Base-by-base conservation (phyloP, 805 yeast genomes). In the Candida boleticola region DNA sequence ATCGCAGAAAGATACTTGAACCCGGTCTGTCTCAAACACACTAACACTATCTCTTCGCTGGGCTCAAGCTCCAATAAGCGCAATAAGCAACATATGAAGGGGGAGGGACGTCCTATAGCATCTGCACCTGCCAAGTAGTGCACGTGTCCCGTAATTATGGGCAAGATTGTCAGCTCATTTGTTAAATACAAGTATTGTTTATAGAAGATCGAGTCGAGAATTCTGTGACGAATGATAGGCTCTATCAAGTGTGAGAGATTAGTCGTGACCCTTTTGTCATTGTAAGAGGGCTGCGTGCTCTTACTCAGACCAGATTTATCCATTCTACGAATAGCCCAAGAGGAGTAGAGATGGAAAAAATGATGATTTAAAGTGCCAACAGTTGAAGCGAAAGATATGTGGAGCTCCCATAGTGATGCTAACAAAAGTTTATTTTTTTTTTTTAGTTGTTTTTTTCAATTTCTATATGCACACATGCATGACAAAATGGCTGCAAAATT, bases 31-130 rank as follows among this genome's bases (percentile, higher is more conserved):
- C 59, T 59, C 10, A 84, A 62, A 47, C 77, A 73, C 41, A 80
- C 73, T 14, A 65, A 55, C 2, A 86, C 55, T 3, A 87, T 77
- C 3, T 79, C 85, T 9, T 55, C 53, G 1, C 73, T 52, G 0
- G 97, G 97, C 47, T 79, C 79, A 14, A 93, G 61, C 59, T 92
- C 95, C 3, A 90, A 68, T 44, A 92, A 58, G 48, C 92, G 80
- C 54, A 88, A 78, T 26, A 89, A 60, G 35, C 95, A 71, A 54
- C 95, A 82, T n/a, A 87, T 57, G 51, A 88, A 89, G 11, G 82
- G 83, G 14, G 85, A 69, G 0, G 95, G 93, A 46, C 79, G 62
- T 25, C 80, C 79, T 18, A 64, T 66, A 13, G 71, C 64, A 39
- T 75, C 77, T n/a, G 76, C 63, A 0, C 85, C 83, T 0, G 88